These are phyloP conservation scores for Davidsoniella australis DNA, from an alignment of 2,329 filamentous ascomycete species.

Conservation along the genomic window DNA sequence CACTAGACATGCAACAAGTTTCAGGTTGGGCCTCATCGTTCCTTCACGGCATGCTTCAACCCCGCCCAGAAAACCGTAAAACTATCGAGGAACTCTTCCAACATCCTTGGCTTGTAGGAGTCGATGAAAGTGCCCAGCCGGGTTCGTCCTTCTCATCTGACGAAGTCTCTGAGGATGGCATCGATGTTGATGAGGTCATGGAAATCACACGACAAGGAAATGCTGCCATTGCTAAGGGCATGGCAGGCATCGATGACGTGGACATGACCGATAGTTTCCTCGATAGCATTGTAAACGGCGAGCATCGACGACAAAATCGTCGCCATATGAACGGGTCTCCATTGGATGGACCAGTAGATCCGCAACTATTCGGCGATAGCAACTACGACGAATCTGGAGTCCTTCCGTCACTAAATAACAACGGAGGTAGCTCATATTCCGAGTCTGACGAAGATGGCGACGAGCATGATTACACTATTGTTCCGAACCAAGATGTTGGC, in stretches of 20 bases:
- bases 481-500: constrained; percentile 13
- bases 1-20: constrained; percentile 40
- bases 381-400: constrained; percentile 7
- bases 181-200: constrained; percentile 23
- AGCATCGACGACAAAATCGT: not conserved
- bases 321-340: not conserved
- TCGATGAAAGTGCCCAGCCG: constrained; percentile 17
- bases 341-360: not conserved
- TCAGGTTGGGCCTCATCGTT: constrained; percentile 58
- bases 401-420: constrained; percentile 21
- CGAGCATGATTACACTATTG: constrained; percentile 17
- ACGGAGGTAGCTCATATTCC: constrained; percentile 24
- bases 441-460: constrained; percentile 14
- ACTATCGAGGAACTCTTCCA: constrained; percentile 51
- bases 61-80: constrained; percentile 61
- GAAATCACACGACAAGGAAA: not conserved
- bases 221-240: too few relatives aligned
- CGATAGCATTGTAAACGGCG: constrained; percentile 2
- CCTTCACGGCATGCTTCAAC: constrained; percentile 60
- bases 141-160: constrained; percentile 32
- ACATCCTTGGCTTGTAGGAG: constrained; percentile 53
- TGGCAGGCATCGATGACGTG: constrained; percentile 5
- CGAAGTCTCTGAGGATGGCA: constrained; percentile 42
- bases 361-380: not conserved
- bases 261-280: constrained; percentile 11